Evolutionary conservation across 2,329 filamentous ascomycete genomes (phyloP).

Genomic region (Fusarium denticulatum): DNA sequence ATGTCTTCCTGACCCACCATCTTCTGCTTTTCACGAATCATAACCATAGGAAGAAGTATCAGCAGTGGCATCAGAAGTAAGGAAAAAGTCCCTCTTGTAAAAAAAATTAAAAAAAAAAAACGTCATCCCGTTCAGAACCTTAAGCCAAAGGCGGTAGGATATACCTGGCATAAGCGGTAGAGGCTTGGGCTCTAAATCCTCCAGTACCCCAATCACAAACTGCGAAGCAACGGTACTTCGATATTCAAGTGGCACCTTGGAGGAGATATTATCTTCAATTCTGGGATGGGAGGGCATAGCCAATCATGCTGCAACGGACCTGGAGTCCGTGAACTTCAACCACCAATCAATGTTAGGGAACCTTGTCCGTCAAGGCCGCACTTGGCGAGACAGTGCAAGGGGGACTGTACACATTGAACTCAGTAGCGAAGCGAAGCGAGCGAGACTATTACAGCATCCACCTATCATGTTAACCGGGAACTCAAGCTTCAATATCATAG

Average conservation of each 20-base stretch:
- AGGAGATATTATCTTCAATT: not conserved
- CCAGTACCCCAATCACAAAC: not conserved
- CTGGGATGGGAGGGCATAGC: not conserved
- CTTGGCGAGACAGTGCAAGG: conserved; percentile 13
- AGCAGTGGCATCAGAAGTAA: not conserved
- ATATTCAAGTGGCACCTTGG: not conserved
- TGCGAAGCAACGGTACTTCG: not conserved
- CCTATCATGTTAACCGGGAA: not conserved
- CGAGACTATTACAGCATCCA: not conserved
- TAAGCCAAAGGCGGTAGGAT: not conserved
- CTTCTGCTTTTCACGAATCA: not conserved
- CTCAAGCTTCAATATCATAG: not conserved
- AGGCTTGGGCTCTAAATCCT: not conserved
- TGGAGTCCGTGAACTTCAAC: not conserved
- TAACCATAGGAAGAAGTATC: not conserved
- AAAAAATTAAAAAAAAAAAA: no score
- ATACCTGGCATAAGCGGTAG: not conserved
- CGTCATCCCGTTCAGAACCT: conserved; percentile 10
- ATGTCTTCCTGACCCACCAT: not conserved
- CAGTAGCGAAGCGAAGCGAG: not conserved
- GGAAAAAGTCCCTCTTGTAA: not conserved
- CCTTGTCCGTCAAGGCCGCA: not conserved
- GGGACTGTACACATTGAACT: not conserved
- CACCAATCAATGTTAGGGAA: not conserved
- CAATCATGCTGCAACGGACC: not conserved